Evolutionary conservation across 106 monocot species (phyloP).

Genomic region (Dendrobium nobile): DNA sequence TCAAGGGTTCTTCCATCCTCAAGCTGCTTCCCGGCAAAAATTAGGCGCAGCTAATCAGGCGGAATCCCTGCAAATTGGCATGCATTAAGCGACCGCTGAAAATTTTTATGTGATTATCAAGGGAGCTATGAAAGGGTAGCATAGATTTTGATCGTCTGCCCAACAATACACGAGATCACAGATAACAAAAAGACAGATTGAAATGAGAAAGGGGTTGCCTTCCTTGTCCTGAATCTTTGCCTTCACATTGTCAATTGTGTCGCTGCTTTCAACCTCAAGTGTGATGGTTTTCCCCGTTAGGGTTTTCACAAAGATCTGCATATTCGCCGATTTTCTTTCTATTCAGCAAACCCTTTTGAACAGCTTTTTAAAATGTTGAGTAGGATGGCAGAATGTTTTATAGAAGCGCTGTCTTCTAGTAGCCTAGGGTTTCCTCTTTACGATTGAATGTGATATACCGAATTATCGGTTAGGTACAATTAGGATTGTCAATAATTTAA

Average conservation of each 20-base stretch:
- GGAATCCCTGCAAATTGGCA: conserved; percentile 1
- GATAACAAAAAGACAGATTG: not conserved
- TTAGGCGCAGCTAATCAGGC: conserved; percentile 7
- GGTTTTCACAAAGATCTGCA: conserved; percentile 63
- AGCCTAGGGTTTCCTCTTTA: not conserved
- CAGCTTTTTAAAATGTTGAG: too few relatives aligned
- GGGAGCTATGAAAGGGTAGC: not conserved
- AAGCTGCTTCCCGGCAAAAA: conserved; percentile 9
- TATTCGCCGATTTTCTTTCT: not conserved
- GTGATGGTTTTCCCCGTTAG: conserved; percentile 50
- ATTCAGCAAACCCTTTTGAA: too few relatives aligned
- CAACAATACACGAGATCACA: not conserved
- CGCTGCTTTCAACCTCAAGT: conserved; percentile 47
- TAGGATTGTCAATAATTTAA: too few relatives aligned
- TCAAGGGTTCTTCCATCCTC: conserved; percentile 9
- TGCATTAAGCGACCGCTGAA: not conserved
- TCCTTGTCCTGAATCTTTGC: conserved; percentile 43
- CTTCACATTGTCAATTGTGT: conserved; percentile 53
- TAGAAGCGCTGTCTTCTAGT: not conserved
- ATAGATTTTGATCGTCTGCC: not conserved
- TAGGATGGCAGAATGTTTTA: too few relatives aligned
- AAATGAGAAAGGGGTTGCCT: not conserved
- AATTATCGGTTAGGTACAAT: too few relatives aligned
- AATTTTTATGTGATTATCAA: not conserved
- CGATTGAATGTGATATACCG: too few relatives aligned